These are phyloP conservation scores for Lasiosphaeria hispida DNA, from an alignment of 495 filamentous ascomycete species.

Conservation along the genomic window DNA sequence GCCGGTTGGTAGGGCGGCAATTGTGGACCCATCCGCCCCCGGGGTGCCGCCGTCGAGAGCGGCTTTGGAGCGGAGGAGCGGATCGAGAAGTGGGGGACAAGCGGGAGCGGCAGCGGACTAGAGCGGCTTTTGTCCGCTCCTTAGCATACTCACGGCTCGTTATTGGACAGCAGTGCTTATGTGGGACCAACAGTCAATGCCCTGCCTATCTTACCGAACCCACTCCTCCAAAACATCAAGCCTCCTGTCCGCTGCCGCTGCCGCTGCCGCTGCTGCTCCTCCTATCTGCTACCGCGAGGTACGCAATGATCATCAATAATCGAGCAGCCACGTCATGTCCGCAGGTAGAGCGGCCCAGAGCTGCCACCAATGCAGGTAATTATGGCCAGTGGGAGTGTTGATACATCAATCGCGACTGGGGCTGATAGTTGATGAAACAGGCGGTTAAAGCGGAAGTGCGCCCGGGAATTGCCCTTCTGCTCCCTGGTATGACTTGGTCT, in stretches of 20 bases:
- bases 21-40: too few relatives aligned
- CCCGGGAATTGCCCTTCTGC: slow-evolving; percentile 10
- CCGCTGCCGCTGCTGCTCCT: background rate
- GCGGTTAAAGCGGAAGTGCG: slow-evolving; percentile 10
- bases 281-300: background rate
- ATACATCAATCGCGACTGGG: background rate
- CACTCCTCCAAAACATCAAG: too few relatives aligned
- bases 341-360: background rate
- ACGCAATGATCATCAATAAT: background rate
- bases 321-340: background rate
- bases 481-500: slow-evolving; percentile 4
- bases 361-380: slow-evolving; percentile 10
- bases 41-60: too few relatives aligned
- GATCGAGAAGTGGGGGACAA: background rate
- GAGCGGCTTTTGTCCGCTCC: background rate
- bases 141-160: background rate
- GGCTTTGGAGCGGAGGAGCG: background rate
- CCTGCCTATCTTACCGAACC: background rate
- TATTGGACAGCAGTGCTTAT: background rate
- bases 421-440: background rate
- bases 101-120: background rate
- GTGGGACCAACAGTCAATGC: background rate
- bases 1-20: too few relatives aligned
- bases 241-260: background rate
- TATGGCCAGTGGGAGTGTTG: background rate